These are phyloP conservation scores for Escallonia herrerae DNA, from an alignment of 129 eudicot genomes.

Conservation along the genomic window DNA sequence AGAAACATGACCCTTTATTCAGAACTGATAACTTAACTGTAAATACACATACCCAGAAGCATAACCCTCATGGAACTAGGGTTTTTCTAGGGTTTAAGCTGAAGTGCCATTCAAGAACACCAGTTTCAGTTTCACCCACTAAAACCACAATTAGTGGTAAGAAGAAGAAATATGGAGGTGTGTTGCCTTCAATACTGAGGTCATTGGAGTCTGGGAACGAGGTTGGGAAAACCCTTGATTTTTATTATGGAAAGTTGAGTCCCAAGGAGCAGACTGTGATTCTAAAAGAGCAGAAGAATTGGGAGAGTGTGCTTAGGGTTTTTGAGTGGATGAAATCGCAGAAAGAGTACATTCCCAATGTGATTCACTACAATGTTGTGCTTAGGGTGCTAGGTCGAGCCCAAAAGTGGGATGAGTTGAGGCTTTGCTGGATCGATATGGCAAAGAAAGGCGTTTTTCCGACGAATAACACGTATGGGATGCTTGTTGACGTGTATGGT, in stretches of 20 bases:
- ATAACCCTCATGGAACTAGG: conserved; percentile 15
- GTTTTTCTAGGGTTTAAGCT: conserved; percentile 55
- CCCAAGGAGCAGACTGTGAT: conserved; percentile 78
- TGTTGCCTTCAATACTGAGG: conserved; percentile 44
- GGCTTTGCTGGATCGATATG: conserved; percentile 92
- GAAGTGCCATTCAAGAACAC: conserved; percentile 33
- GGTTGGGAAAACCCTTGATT: conserved; percentile 46
- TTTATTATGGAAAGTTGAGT: conserved; percentile 46
- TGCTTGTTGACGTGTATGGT: conserved; percentile 90
- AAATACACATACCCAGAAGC: conserved; percentile 10
- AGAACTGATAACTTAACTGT: background rate
- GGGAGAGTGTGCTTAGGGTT: conserved; percentile 68
- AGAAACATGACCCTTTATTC: conserved; percentile 2
- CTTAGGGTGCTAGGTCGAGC: conserved; percentile 69
- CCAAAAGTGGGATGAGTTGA: conserved; percentile 75
- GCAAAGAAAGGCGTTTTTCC: conserved; percentile 60
- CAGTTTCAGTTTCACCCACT: conserved; percentile 21
- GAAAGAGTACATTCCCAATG: conserved; percentile 64
- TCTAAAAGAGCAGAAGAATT: conserved; percentile 63
- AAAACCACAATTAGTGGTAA: conserved; percentile 21
- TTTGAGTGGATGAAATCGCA: conserved; percentile 86
- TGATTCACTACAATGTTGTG: conserved; percentile 79
- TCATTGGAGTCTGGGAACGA: conserved; percentile 46
- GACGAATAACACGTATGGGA: conserved; percentile 60
- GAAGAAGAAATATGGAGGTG: conserved; percentile 47